These are phyloP conservation scores for Nidularia pulvinata DNA, from an alignment of 768 basidiomycete genomes.

Conservation along the genomic window DNA sequence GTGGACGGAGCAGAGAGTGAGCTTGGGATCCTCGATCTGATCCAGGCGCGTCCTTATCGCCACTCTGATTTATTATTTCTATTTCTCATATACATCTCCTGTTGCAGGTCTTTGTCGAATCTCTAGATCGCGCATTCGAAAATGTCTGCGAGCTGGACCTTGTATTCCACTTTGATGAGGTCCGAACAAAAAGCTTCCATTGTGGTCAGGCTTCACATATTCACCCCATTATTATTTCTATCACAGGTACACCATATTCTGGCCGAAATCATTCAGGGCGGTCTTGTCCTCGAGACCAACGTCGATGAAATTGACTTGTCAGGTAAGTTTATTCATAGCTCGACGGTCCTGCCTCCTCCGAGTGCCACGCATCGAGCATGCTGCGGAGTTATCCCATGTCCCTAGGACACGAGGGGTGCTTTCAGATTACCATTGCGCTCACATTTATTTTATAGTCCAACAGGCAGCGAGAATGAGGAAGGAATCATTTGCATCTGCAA, in stretches of 20 bases:
- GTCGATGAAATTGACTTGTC: constrained; percentile 79
- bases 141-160: constrained; percentile 99
- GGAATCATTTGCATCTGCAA: constrained; percentile 79
- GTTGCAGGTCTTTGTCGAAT: constrained; percentile 92
- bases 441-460: constrained; percentile 48
- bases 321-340: constrained; percentile 41
- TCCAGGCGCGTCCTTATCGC: constrained; percentile 66
- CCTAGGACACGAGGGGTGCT: neutral
- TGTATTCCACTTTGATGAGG: constrained; percentile 99
- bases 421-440: neutral
- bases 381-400: neutral
- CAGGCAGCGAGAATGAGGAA: constrained; percentile 69
- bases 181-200: constrained; percentile 23
- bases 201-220: neutral
- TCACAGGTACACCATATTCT: constrained; percentile 90
- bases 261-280: constrained; percentile 96
- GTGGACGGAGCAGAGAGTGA: constrained; percentile 97
- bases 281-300: constrained; percentile 94
- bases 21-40: constrained; percentile 92
- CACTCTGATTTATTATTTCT: neutral
- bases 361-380: neutral
- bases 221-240: neutral
- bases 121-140: constrained; percentile 93
- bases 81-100: neutral
- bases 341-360: neutral